phyloP scores from a whole-genome alignment of 192 early-diverging fungal genomes.

The Linnemannia exigua region DNA sequence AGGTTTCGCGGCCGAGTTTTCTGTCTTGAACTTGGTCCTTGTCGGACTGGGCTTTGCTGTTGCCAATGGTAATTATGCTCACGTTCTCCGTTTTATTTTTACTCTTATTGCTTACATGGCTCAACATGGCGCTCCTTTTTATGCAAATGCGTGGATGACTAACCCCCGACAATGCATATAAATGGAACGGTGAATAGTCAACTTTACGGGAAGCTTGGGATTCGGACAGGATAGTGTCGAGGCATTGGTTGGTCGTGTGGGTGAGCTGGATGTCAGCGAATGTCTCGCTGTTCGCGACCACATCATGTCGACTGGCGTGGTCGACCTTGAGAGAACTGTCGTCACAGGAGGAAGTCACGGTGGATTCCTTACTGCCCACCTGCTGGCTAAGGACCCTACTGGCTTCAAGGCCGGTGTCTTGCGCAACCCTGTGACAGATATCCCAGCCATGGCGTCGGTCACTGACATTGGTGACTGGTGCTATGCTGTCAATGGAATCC shows the following conservation, averaged over 20 bases:
- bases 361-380: conserved; percentile 73
- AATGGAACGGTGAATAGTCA: conserved; percentile 67
- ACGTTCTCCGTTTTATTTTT: not conserved
- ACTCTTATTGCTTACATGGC: not conserved
- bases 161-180: not conserved
- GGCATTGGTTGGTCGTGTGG: conserved; percentile 74
- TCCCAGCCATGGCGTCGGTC: conserved; percentile 61
- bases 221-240: conserved; percentile 81
- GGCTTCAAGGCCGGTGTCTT: conserved; percentile 74
- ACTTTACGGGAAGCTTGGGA: conserved; percentile 85
- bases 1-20: conserved; percentile 67
- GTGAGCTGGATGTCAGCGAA: conserved; percentile 77
- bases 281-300: conserved; percentile 63
- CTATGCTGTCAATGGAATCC: conserved; percentile 75
- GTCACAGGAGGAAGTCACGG: conserved; percentile 84
- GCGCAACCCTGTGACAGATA: conserved; percentile 78
- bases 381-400: conserved; percentile 59
- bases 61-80: conserved; percentile 35
- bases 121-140: not conserved
- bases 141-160: not conserved
- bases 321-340: conserved; percentile 65
- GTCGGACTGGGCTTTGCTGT: conserved; percentile 75
- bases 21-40: conserved; percentile 59
- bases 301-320: conserved; percentile 55
- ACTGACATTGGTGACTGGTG: conserved; percentile 85